phyloP scores from a whole-genome alignment of 2,329 filamentous ascomycete species.

The Berkeleyomyces rouxiae region DNA sequence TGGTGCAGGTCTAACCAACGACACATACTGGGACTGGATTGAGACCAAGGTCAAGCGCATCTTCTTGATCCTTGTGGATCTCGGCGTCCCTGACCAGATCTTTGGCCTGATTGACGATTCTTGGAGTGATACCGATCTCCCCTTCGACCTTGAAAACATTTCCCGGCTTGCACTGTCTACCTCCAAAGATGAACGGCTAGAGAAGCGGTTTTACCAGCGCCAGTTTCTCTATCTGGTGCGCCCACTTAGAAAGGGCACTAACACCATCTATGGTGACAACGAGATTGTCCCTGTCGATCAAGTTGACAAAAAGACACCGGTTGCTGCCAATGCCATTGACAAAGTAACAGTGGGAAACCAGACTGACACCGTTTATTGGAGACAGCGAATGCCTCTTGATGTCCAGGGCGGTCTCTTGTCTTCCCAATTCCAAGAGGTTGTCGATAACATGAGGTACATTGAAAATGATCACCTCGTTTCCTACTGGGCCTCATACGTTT shows the following conservation, averaged over 20 bases:
- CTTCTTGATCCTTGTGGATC: slow-evolving; percentile 54
- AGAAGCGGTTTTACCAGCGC: slow-evolving; percentile 50
- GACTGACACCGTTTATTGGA: slow-evolving; percentile 38
- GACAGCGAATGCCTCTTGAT: slow-evolving; percentile 35
- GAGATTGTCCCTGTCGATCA: slow-evolving; percentile 55
- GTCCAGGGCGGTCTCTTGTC: slow-evolving; percentile 26
- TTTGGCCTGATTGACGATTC: slow-evolving; percentile 60
- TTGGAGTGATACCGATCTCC: slow-evolving; percentile 62
- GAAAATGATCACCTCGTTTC: slow-evolving; percentile 55
- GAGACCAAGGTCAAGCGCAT: slow-evolving; percentile 49
- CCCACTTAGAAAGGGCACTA: slow-evolving; percentile 41
- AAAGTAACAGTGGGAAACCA: slow-evolving; percentile 46
- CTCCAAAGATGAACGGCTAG: slow-evolving; percentile 42
- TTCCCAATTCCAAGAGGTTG: slow-evolving; percentile 42
- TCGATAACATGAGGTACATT: slow-evolving; percentile 40
- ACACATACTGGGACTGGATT: slow-evolving; percentile 68
- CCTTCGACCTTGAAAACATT: slow-evolving; percentile 48
- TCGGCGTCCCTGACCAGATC: slow-evolving; percentile 55
- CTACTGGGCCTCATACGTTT: slow-evolving; percentile 53
- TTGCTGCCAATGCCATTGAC: slow-evolving; percentile 30
- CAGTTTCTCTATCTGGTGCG: slow-evolving; percentile 57
- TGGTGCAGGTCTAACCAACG: slow-evolving; percentile 49
- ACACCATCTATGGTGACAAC: slow-evolving; percentile 46
- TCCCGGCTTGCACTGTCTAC: slow-evolving; percentile 44
- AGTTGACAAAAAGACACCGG: slow-evolving; percentile 38